Conservation (phyloP, 345 rosid genomes). For the Euphorbia tirucalli region DNA sequence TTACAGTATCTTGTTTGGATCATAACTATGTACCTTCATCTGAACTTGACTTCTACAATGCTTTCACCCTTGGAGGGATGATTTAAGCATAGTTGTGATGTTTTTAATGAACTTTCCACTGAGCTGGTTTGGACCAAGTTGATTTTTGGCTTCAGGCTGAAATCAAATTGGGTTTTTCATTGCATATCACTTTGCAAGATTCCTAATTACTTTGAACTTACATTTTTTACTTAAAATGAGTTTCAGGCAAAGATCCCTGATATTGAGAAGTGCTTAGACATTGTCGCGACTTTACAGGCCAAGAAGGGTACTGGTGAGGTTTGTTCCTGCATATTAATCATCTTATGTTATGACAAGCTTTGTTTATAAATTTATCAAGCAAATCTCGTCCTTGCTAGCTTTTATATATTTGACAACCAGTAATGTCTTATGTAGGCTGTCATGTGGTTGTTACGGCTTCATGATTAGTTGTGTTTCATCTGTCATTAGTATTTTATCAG, state of each 20-base stretch:
- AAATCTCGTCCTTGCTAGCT: background rate
- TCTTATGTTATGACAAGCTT: constrained; percentile 1
- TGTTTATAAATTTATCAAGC: background rate
- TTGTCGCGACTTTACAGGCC: constrained; percentile 75
- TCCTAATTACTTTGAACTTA: constrained; percentile 4
- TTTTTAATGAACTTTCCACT: background rate
- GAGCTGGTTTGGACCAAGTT: background rate
- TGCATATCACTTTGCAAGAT: background rate
- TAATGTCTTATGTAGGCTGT: background rate
- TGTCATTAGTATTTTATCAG: background rate
- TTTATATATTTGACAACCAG: background rate
- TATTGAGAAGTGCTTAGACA: constrained; percentile 85
- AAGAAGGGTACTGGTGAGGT: constrained; percentile 89
- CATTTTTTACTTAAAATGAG: constrained; percentile 15
- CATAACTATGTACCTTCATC: background rate
- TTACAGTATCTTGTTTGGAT: background rate
- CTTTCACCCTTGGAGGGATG: background rate
- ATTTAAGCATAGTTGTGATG: background rate
- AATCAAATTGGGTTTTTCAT: background rate
- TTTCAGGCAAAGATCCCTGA: constrained; percentile 88
- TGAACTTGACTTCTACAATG: background rate
- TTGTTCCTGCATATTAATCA: constrained; percentile 34
- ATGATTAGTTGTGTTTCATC: background rate
- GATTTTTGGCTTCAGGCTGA: background rate
- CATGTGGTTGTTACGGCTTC: background rate